Evolutionary conservation across 1,139 yeast genomes (phyloP).

Genomic region (Kazachstania sp.): DNA sequence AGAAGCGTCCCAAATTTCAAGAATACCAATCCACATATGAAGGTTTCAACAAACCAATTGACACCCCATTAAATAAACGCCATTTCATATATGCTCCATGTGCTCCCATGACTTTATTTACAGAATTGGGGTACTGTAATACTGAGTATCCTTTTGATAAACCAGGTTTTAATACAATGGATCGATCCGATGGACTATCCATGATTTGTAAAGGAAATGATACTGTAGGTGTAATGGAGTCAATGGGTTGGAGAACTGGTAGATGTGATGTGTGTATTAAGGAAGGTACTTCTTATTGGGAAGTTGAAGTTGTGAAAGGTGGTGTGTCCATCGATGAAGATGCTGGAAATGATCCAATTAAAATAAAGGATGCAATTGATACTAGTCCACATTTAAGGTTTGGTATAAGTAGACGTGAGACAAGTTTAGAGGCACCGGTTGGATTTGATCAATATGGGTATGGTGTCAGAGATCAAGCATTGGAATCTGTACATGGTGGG

Average conservation of each 20-base stretch:
- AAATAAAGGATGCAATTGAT: slow-evolving; percentile 19
- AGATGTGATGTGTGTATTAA: slow-evolving; percentile 68
- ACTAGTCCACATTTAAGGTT: slow-evolving; percentile 56
- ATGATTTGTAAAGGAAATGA: slow-evolving; percentile 36
- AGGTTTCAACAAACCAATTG: slow-evolving; percentile 40
- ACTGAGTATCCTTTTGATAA: slow-evolving; percentile 64
- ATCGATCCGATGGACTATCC: slow-evolving; percentile 55
- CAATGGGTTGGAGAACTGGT: slow-evolving; percentile 77
- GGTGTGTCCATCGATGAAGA: slow-evolving; percentile 15
- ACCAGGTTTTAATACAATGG: slow-evolving; percentile 62
- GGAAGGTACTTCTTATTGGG: slow-evolving; percentile 79
- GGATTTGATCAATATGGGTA: slow-evolving; percentile 95
- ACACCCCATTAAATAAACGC: slow-evolving; percentile 66
- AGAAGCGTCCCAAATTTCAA: slow-evolving; percentile 15
- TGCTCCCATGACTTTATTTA: slow-evolving; percentile 56
- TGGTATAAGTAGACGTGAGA: slow-evolving; percentile 79
- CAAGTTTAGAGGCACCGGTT: slow-evolving; percentile 87
- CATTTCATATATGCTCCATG: slow-evolving; percentile 81
- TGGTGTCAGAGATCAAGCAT: slow-evolving; percentile 75
- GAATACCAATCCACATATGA: slow-evolving; percentile 9
- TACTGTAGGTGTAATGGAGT: slow-evolving; percentile 34
- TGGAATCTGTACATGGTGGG: slow-evolving; percentile 59
- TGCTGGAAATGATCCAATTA: slow-evolving; percentile 10
- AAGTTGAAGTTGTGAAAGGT: slow-evolving; percentile 33
- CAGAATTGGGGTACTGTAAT: slow-evolving; percentile 57